A percentile compares a stretch with the other conserved stretches of the same genome.
These are phyloP conservation scores for Corynascus novoguineensis DNA, from an alignment of 495 filamentous ascomycete species.

Conservation along the genomic window DNA sequence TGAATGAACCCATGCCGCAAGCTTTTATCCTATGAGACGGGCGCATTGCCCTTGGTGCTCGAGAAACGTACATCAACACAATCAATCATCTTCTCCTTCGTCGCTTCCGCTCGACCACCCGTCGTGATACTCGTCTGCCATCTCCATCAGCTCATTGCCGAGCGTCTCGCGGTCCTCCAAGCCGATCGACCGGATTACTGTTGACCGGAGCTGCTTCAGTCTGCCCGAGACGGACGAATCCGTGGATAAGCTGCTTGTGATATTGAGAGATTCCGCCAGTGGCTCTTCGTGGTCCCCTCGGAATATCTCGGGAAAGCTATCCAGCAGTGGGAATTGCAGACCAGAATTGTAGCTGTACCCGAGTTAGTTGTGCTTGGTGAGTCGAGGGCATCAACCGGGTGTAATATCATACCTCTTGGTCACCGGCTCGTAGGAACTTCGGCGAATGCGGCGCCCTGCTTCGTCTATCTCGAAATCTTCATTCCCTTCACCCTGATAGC, in stretches of 20 bases:
- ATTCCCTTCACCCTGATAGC: constrained; percentile 14
- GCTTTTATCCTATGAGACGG: no score
- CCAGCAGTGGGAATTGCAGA: constrained; percentile 68
- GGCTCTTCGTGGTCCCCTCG: constrained; percentile 34
- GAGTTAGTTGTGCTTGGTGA: constrained; percentile 8
- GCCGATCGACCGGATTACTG: constrained; percentile 52
- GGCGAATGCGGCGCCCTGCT: constrained; percentile 9
- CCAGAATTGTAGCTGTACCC: constrained; percentile 39
- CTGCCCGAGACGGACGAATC: constrained; percentile 63
- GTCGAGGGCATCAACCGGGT: neutral
- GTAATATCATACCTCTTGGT: constrained; percentile 21
- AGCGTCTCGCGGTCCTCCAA: constrained; percentile 79
- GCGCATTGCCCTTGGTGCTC: no score
- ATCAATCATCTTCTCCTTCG: constrained; percentile 69
- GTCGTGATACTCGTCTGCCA: constrained; percentile 82
- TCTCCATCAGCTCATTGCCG: constrained; percentile 74
- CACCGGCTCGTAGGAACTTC: constrained; percentile 22
- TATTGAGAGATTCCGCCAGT: constrained; percentile 41
- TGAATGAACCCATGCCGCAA: no score
- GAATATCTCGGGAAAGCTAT: constrained; percentile 75
- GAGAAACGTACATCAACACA: no score
- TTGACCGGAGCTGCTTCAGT: constrained; percentile 59
- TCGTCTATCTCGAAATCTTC: constrained; percentile 20
- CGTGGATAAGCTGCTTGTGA: constrained; percentile 65
- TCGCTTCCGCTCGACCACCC: constrained; percentile 86